These are phyloP conservation scores for Polytolypa hystricis DNA, from an alignment of 2,329 filamentous ascomycete species.

Conservation along the genomic window DNA sequence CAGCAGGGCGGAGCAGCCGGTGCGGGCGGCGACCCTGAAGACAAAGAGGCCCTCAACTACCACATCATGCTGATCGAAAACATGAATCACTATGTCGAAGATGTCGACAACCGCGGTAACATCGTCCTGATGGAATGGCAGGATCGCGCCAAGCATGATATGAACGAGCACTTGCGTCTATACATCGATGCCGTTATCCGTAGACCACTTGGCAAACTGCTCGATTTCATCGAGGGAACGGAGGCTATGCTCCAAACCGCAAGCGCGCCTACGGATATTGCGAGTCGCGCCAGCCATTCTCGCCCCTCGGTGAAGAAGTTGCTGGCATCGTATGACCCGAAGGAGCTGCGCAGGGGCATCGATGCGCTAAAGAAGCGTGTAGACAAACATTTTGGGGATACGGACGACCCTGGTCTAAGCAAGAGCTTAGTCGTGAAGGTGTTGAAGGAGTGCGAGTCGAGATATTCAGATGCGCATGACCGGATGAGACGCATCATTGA, in stretches of 20 bases:
- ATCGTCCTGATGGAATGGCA: constrained; percentile 75
- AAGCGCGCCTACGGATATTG: constrained; percentile 49
- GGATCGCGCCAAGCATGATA: constrained; percentile 63
- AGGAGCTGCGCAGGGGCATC: constrained; percentile 81
- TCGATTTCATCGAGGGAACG: constrained; percentile 85
- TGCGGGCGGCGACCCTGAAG: constrained; percentile 58
- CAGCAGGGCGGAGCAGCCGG: constrained; percentile 43
- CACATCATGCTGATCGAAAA: constrained; percentile 97
- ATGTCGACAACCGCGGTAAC: constrained; percentile 65
- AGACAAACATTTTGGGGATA: constrained; percentile 94
- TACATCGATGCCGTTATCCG: constrained; percentile 85
- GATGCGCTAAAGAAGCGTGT: constrained; percentile 81
- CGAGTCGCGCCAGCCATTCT: constrained; percentile 70
- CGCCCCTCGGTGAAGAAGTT: constrained; percentile 79
- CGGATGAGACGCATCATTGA: constrained; percentile 35
- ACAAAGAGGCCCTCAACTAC: constrained; percentile 94
- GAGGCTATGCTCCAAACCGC: constrained; percentile 57
- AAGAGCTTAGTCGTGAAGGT: constrained; percentile 49
- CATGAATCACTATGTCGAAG: constrained; percentile 95
- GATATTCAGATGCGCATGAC: constrained; percentile 45
- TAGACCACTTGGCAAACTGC: constrained; percentile 74
- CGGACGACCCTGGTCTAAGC: constrained; percentile 60
- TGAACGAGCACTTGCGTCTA: constrained; percentile 73
- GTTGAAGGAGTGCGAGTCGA: constrained; percentile 47
- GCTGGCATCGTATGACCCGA: constrained; percentile 65